Evolutionary conservation across 306 rosid genomes (phyloP).

Genomic region (Alnus glutinosa): DNA sequence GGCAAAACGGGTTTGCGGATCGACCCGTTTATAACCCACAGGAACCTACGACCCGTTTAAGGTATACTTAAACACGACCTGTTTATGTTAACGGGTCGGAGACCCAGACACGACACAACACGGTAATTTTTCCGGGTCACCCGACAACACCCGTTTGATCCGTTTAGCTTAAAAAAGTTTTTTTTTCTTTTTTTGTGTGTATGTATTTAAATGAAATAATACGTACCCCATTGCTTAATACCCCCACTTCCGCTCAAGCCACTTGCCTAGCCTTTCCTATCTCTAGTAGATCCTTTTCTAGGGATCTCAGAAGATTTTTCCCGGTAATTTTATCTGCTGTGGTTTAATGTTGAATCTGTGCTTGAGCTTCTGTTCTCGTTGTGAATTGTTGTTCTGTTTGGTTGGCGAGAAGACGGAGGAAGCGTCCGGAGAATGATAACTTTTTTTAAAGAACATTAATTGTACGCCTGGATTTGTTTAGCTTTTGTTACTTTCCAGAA

Average conservation of each 20-base stretch:
- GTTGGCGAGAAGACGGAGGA: background rate
- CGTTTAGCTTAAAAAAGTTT: too few relatives aligned
- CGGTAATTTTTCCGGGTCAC: too few relatives aligned
- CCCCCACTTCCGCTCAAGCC: slow-evolving; percentile 22
- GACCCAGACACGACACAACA: too few relatives aligned
- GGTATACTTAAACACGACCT: too few relatives aligned
- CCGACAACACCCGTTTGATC: too few relatives aligned
- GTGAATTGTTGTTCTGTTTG: background rate
- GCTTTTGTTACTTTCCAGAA: slow-evolving; percentile 5
- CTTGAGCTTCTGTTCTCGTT: slow-evolving; percentile 1
- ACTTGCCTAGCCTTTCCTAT: background rate
- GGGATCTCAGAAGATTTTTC: slow-evolving; percentile 26
- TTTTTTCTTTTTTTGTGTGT: too few relatives aligned
- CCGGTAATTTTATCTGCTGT: slow-evolving; percentile 41
- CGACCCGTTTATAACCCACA: too few relatives aligned
- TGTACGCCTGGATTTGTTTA: slow-evolving; percentile 12
- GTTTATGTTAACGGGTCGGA: too few relatives aligned
- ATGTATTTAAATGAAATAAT: too few relatives aligned
- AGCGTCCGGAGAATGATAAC: background rate
- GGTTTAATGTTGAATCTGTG: background rate
- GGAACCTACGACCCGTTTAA: too few relatives aligned
- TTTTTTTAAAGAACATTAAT: background rate
- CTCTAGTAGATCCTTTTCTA: slow-evolving; percentile 23
- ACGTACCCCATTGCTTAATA: slow-evolving; percentile 34
- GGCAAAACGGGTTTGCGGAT: too few relatives aligned